A percentile compares a stretch with the other conserved stretches of the same genome.
These are phyloP conservation scores for Xylaria sp. DNA, from an alignment of 2,329 filamentous ascomycete species.

Conservation along the genomic window DNA sequence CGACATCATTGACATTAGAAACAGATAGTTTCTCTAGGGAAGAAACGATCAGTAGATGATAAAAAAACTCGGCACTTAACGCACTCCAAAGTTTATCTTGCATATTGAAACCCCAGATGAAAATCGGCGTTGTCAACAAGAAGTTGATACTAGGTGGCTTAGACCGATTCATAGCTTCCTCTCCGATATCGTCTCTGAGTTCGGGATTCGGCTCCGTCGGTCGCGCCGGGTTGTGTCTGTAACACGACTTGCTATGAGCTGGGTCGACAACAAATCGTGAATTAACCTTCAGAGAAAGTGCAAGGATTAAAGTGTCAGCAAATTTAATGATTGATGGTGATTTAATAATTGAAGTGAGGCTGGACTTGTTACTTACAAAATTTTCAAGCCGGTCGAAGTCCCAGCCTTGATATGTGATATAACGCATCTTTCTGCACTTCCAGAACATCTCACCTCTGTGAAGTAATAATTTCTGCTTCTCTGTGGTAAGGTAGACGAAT, in stretches of 20 bases:
- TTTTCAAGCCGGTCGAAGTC: not conserved
- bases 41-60: not conserved
- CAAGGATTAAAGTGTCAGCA: not conserved
- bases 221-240: not conserved
- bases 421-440: not conserved
- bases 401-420: not conserved
- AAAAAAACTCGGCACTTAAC: not conserved
- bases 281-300: not conserved
- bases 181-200: not conserved
- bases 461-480: not conserved
- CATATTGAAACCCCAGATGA: not conserved
- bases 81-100: not conserved
- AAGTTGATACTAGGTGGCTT: not conserved
- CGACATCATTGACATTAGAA: conserved; percentile 33
- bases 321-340: not conserved
- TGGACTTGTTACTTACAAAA: not conserved
- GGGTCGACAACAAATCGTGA: not conserved
- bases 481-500: not conserved
- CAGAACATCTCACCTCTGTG: not conserved
- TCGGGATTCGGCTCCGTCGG: not conserved
- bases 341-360: not conserved
- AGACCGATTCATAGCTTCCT: not conserved
- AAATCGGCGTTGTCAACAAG: not conserved
- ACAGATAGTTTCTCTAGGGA: conserved; percentile 30
- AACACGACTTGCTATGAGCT: not conserved